phyloP scores from a whole-genome alignment of 2,329 filamentous ascomycete species.

The Fusarium euwallaceae region DNA sequence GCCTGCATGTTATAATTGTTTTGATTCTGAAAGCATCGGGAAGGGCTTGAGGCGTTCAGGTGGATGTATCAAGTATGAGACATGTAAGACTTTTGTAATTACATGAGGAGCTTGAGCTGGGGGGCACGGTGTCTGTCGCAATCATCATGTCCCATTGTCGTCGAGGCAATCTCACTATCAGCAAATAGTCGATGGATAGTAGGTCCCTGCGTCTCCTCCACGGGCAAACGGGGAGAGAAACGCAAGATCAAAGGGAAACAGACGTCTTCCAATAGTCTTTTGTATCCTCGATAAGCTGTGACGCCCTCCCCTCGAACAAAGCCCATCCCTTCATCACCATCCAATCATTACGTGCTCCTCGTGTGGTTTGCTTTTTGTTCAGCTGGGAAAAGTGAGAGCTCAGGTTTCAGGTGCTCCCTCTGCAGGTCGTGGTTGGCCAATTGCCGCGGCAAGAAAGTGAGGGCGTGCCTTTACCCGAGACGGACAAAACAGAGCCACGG shows the following conservation, averaged over 20 bases:
- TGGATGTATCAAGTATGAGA: conserved; percentile 36
- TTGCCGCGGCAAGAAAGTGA: conserved; percentile 27
- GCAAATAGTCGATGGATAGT: conserved; percentile 34
- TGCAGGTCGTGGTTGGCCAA: conserved; percentile 19
- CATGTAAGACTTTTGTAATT: conserved; percentile 18
- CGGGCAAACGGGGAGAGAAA: conserved; percentile 11
- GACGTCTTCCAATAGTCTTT: conserved; percentile 20
- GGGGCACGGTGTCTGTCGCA: conserved; percentile 12
- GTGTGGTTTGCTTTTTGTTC: conserved; percentile 9
- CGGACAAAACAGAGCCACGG: conserved; percentile 11
- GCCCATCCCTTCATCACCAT: not conserved
- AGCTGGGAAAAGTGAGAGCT: conserved; percentile 11
- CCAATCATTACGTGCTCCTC: conserved; percentile 13
- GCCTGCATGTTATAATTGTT: conserved; percentile 23
- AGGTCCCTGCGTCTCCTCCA: conserved; percentile 19
- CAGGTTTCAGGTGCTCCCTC: conserved; percentile 34
- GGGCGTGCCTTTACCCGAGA: conserved; percentile 19
- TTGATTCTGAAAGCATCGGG: conserved; percentile 27
- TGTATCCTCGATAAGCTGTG: not conserved
- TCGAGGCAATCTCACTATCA: conserved; percentile 21
- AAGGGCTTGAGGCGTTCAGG: conserved; percentile 36
- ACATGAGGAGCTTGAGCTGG: conserved; percentile 18
- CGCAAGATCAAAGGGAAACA: conserved; percentile 1
- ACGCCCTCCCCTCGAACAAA: not conserved
- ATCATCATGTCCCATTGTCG: not conserved